A percentile compares a stretch with the other conserved stretches of the same genome.
These are phyloP conservation scores for Neurospora sp. DNA, from an alignment of 495 filamentous ascomycete species.

Conservation along the genomic window DNA sequence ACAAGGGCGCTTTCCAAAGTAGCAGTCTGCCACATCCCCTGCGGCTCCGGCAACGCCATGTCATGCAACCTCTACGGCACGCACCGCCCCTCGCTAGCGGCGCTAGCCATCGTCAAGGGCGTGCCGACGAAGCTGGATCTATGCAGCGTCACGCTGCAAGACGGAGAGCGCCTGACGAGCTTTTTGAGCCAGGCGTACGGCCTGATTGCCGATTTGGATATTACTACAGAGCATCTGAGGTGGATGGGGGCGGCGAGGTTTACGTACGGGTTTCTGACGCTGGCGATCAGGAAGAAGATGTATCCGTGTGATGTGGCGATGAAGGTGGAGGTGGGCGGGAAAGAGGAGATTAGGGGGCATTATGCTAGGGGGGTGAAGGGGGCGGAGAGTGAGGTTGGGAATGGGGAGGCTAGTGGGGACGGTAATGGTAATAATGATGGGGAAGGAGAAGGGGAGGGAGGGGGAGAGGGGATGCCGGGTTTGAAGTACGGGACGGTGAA, in stretches of 20 bases:
- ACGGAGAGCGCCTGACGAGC: slow-evolving; percentile 57
- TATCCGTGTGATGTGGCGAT: slow-evolving; percentile 87
- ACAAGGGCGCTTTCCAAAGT: slow-evolving; percentile 61
- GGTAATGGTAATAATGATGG: background rate
- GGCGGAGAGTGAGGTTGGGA: slow-evolving; percentile 3
- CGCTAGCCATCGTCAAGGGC: slow-evolving; percentile 77
- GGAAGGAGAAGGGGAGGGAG: slow-evolving; percentile 8
- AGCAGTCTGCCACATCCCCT: slow-evolving; percentile 84
- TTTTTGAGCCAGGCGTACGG: slow-evolving; percentile 89
- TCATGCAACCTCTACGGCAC: slow-evolving; percentile 82
- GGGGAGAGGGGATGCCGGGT: slow-evolving; percentile 55
- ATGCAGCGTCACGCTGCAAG: slow-evolving; percentile 71
- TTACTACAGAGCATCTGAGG: slow-evolving; percentile 79
- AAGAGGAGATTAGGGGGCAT: slow-evolving; percentile 61
- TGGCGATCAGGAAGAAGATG: slow-evolving; percentile 58
- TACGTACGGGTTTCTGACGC: slow-evolving; percentile 66
- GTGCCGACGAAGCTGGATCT: slow-evolving; percentile 72
- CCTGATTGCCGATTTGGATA: slow-evolving; percentile 79
- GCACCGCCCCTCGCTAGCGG: slow-evolving; percentile 61
- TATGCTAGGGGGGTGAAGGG: slow-evolving; percentile 31
- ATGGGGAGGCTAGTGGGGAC: slow-evolving; percentile 10
- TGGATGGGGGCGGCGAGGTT: slow-evolving; percentile 89
- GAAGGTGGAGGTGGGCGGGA: slow-evolving; percentile 69
- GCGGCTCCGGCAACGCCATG: slow-evolving; percentile 91
- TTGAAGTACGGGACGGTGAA: slow-evolving; percentile 70